Conservation (phyloP, 768 basidiomycete species). For the Boletus speciosus region DNA sequence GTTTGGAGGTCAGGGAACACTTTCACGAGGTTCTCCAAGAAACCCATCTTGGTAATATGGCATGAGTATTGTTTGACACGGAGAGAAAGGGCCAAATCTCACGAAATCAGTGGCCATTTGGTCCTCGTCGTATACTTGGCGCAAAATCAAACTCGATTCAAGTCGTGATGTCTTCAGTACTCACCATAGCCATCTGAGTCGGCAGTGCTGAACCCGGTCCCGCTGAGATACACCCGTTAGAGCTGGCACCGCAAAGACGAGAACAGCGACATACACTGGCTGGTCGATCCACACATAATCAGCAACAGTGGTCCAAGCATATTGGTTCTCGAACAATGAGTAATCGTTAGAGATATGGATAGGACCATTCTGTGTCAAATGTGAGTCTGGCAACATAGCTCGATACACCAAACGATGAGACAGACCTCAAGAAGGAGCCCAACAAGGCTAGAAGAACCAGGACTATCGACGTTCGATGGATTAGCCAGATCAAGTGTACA, state of each 20-base stretch:
- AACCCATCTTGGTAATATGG: slow-evolving; percentile 52
- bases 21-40: slow-evolving; percentile 66
- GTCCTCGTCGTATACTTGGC: slow-evolving; percentile 56
- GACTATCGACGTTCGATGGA: slow-evolving; percentile 33
- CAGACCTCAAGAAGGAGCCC: slow-evolving; percentile 64
- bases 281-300: slow-evolving; percentile 77
- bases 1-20: slow-evolving; percentile 67
- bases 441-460: slow-evolving; percentile 66
- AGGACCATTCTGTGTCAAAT: slow-evolving; percentile 58
- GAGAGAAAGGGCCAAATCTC: slow-evolving; percentile 18
- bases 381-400: neutral
- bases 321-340: slow-evolving; percentile 45
- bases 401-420: neutral
- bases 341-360: slow-evolving; percentile 54
- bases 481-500: neutral
- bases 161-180: slow-evolving; percentile 6
- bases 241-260: neutral
- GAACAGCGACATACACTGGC: slow-evolving; percentile 45
- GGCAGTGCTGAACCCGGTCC: slow-evolving; percentile 61
- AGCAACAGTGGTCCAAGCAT: slow-evolving; percentile 56
- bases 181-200: slow-evolving; percentile 59
- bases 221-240: slow-evolving; percentile 34
- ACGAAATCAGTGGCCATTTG: slow-evolving; percentile 56
- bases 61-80: neutral
- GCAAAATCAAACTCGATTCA: neutral